These are phyloP conservation scores for Dothideomycetes sp. DNA, from an alignment of 2,329 filamentous ascomycete genomes.

Conservation along the genomic window DNA sequence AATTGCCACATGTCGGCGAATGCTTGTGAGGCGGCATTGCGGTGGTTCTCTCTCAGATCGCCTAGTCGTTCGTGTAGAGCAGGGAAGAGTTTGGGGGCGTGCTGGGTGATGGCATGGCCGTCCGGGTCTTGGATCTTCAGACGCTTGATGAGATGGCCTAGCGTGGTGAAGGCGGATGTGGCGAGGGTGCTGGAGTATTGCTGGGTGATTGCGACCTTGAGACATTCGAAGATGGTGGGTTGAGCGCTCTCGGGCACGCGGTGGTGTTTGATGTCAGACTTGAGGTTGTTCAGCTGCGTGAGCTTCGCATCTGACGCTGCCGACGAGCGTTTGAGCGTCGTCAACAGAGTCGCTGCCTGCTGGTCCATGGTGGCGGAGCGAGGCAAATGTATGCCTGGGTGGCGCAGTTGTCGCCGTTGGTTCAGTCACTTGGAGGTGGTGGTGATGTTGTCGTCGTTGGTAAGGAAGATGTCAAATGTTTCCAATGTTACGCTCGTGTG, in stretches of 20 bases:
- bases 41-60: conserved; percentile 78
- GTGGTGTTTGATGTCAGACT: conserved; percentile 82
- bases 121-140: conserved; percentile 77
- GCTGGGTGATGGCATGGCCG: conserved; percentile 56
- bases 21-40: conserved; percentile 62
- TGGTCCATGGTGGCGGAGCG: conserved; percentile 44
- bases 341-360: conserved; percentile 45
- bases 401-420: too few relatives aligned
- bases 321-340: conserved; percentile 52
- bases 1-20: conserved; percentile 68
- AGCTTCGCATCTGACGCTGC: conserved; percentile 61
- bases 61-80: conserved; percentile 76
- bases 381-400: neutral
- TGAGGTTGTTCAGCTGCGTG: conserved; percentile 59
- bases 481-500: too few relatives aligned
- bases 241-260: conserved; percentile 72
- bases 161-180: conserved; percentile 75
- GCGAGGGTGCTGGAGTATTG: conserved; percentile 65
- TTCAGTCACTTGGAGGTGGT: too few relatives aligned
- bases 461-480: too few relatives aligned
- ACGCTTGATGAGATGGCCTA: conserved; percentile 80
- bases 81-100: conserved; percentile 59
- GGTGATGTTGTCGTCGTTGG: too few relatives aligned
- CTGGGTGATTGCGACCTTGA: conserved; percentile 64
- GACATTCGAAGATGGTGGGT: conserved; percentile 68